Base-by-base conservation (phyloP, 1,284 basidiomycete genomes). In the Cryptococcus wingfieldii region DNA sequence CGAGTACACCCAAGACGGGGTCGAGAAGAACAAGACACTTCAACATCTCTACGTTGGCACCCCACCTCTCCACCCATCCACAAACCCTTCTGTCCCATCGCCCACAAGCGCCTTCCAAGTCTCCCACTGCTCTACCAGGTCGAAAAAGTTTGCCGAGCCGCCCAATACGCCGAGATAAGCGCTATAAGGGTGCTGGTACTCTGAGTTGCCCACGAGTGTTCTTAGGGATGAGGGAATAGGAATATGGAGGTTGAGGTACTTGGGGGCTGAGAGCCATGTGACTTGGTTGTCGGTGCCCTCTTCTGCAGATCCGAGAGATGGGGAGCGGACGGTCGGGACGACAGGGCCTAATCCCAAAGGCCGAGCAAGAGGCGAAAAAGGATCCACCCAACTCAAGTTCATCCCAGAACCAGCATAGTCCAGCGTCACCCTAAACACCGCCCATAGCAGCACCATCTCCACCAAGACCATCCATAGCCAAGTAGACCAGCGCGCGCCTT, bases 401-500 rank as follows among this genome's bases (percentile, higher is more conserved):
- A 51, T 45, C 4, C 61, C 12, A 2, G 68, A 70, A 2, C 63
- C 58, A 2, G 72, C 68, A 52, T 72, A 74, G 47, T 74, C 72
- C 19, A 74, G 50, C 1, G 72, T 72, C 14, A 72, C 63, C 37
- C 71, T 70, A 60, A 74, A 72, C 4, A 74, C 72, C 43, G 66
- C 64, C 71, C 71, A 74, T 2, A 71, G 13, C 27, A 74, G 47
- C 25, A 72, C 5, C 4, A 70, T 50, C 62, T 74, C 68, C 51
- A 72, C 42, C 3, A 48, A 28, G 5, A 64, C 25, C 67, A 67
- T 71, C 59, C 66, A 66, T 10, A 56, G 38, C 67, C 70, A 70
- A 0, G 50, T 57, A 7, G 63, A 56, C 68, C 69, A 68, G 9
- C 56, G 42, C 60, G 58, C 62, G 0, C 60, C 58, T 27, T 54